phyloP scores from a whole-genome alignment of 192 early-diverging fungal genomes.

The Dissophora ornata region DNA sequence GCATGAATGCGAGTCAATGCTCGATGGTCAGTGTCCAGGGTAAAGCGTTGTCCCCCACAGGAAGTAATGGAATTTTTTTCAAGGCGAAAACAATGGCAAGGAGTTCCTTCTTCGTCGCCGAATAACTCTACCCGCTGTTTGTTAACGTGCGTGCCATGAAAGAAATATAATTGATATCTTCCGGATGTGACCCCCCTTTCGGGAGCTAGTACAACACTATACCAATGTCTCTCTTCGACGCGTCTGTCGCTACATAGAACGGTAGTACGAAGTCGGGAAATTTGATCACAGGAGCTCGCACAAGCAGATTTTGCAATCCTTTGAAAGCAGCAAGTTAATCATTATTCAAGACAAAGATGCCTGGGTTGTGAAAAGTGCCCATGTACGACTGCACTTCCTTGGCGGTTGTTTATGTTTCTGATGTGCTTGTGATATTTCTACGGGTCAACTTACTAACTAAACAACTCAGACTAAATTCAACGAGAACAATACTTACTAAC shows the following conservation, averaged over 20 bases:
- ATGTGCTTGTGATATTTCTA: no score
- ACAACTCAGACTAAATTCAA: no score
- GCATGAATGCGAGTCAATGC: no score
- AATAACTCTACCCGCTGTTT: constrained; percentile 16
- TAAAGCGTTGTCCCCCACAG: no score
- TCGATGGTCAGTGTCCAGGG: no score
- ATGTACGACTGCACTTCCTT: no score
- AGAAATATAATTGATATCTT: constrained; percentile 24
- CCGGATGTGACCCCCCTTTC: neutral
- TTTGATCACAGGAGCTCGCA: neutral
- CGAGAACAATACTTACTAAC: no score
- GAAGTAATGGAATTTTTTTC: no score
- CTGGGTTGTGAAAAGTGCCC: neutral
- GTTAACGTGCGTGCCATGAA: constrained; percentile 28
- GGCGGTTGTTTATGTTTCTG: no score
- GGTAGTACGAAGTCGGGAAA: constrained; percentile 4
- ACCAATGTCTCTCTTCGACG: constrained; percentile 32
- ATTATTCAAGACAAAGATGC: neutral
- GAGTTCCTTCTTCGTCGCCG: constrained; percentile 37
- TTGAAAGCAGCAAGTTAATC: neutral
- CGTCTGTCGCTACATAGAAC: constrained; percentile 44
- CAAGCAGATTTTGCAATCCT: constrained; percentile 6
- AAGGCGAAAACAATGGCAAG: constrained; percentile 16
- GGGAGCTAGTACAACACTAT: constrained; percentile 34
- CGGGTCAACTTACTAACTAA: no score